Base-by-base conservation (phyloP, 345 rosid genomes). In the Geranium rotundifolium region DNA sequence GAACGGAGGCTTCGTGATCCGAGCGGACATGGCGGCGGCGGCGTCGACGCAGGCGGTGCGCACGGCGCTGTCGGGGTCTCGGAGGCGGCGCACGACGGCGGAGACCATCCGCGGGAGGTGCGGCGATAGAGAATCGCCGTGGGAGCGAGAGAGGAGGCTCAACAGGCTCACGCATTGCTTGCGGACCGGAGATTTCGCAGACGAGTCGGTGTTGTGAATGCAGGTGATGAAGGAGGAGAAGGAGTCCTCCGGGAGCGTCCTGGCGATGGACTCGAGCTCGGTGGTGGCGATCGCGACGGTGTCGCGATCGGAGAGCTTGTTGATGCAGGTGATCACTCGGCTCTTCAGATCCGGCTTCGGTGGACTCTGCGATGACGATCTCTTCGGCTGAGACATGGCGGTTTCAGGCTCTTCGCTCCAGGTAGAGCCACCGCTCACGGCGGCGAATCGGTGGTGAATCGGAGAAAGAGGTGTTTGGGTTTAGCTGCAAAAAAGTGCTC, bases 231-330 rank as follows among this genome's bases (percentile, higher is more conserved):
- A 91, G 18, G 83, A 68, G 19, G 95, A 80, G 73, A 88, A 85
- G 61, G 74, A 59, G 50, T 86, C 92, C 7, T 72, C 78, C 0
- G 85, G 70, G 0, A 91, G 81, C 19, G 61, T 74, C 29, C 61
- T 77, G 27, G 96, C 98, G 17, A 91, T 86, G 29, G 85, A 77
- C 61, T 92, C 93, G 61, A 92, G 95, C 80, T 92, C 98, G 4
- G 82, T 69, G 20, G 98, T 67, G 62, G 91, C 98, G n/a, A 84
- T 70, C 29, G 89, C 20, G 4, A 85, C 72, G 0, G 98, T 92
- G 80, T 89, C 98, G n/a, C 98, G 98, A 79, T 92, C 96, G 56
- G 96, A 75, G 74, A 92, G 98, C 19, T 83, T 87, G 79, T 91
- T 88, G 20, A 91, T 85, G 73, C 96, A 91, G n/a, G 77, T 75